phyloP scores from a whole-genome alignment of 305 asterid genomes.

The Fraxinus sp. region DNA sequence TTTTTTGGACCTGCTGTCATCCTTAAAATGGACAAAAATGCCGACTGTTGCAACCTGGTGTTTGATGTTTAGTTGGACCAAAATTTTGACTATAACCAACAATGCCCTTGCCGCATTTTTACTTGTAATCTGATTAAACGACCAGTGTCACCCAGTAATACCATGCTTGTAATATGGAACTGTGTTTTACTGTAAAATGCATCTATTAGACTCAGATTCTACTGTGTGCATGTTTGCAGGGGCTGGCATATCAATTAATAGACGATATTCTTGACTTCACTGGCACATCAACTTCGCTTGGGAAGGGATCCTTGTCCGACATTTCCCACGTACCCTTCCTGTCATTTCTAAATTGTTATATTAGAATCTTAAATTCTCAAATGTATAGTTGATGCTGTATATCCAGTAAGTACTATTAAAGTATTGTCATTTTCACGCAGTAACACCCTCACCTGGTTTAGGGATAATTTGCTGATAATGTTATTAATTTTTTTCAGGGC shows the following conservation, averaged over 20 bases:
- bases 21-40: not conserved
- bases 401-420: not conserved
- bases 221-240: constrained; percentile 41
- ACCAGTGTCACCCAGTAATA: not conserved
- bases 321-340: constrained; percentile 71
- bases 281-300: constrained; percentile 83
- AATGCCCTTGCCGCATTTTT: not conserved
- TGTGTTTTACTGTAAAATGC: not conserved
- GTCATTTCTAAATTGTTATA: constrained; percentile 7
- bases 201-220: not conserved
- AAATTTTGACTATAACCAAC: not conserved
- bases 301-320: constrained; percentile 88
- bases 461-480: not conserved
- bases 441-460: not conserved
- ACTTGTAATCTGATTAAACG: not conserved
- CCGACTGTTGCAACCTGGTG: not conserved
- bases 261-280: constrained; percentile 96
- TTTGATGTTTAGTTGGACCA: not conserved
- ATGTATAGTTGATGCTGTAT: not conserved
- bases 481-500: constrained; percentile 45
- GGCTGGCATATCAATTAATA: constrained; percentile 87
- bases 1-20: not conserved
- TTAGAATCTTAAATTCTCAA: not conserved
- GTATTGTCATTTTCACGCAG: not conserved
- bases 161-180: not conserved